Evolutionary conservation across 2,329 filamentous ascomycete genomes (phyloP).

Genomic region (Neopestalotiopsis clavispora): DNA sequence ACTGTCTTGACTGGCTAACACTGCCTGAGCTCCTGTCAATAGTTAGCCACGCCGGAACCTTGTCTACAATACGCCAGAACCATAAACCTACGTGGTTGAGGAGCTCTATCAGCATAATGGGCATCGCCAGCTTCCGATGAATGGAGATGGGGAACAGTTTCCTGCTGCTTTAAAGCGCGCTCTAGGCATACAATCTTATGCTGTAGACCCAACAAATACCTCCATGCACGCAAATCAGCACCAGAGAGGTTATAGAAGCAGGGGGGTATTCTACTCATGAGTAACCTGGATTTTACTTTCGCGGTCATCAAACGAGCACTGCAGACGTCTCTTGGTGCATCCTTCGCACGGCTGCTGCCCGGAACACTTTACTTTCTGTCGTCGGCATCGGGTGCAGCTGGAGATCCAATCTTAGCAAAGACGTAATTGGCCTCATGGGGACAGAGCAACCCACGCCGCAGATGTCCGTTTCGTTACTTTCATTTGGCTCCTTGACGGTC

Average conservation of each 20-base stretch:
- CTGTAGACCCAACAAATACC: slow-evolving; percentile 27
- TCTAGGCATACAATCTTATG: neutral
- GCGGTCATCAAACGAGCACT: slow-evolving; percentile 48
- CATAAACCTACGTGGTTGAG: neutral
- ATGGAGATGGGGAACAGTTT: neutral
- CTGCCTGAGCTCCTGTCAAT: slow-evolving; percentile 31
- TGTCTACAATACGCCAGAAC: neutral
- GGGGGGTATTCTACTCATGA: slow-evolving; percentile 40
- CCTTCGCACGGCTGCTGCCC: slow-evolving; percentile 46
- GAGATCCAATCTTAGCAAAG: too few relatives aligned
- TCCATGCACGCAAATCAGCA: slow-evolving; percentile 11
- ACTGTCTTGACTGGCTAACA: slow-evolving; percentile 23
- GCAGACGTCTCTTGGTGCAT: slow-evolving; percentile 45
- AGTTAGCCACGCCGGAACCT: neutral
- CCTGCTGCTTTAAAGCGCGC: neutral
- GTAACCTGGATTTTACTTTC: slow-evolving; percentile 56
- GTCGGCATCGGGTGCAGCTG: slow-evolving; percentile 49
- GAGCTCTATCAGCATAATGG: too few relatives aligned
- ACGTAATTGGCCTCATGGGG: too few relatives aligned
- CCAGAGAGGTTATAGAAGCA: neutral
- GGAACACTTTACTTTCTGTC: slow-evolving; percentile 51
- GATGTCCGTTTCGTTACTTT: slow-evolving; percentile 5
- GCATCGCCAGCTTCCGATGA: neutral
- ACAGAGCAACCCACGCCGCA: neutral
- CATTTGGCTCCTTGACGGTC: neutral